Evolutionary conservation across 176 grass and related monocot species (phyloP).

Genomic region (Phragmites australis): DNA sequence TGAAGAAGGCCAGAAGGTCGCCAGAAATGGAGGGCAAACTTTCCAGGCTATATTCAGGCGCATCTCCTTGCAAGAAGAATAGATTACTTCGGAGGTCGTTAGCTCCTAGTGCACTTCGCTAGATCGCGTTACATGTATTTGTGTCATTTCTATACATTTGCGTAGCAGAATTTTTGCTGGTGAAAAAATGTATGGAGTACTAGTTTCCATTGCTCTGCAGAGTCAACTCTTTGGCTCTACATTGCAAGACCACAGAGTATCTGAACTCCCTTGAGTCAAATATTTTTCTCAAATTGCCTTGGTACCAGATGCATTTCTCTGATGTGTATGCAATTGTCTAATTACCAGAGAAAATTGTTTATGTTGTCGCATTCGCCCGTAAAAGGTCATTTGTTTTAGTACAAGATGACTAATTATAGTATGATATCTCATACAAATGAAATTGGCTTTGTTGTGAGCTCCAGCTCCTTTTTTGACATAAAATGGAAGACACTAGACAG

Average conservation of each 20-base stretch:
- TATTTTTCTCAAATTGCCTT: neutral
- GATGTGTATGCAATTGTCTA: neutral
- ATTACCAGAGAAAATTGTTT: neutral
- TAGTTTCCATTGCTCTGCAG: neutral
- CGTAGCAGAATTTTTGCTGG: constrained; percentile 8
- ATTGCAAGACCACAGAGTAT: neutral
- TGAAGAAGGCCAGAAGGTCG: constrained; percentile 89
- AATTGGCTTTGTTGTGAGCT: neutral
- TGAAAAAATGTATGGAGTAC: neutral
- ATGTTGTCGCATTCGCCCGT: neutral
- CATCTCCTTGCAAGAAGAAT: constrained; percentile 56
- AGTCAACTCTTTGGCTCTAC: neutral
- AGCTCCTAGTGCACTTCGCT: neutral
- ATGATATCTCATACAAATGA: neutral
- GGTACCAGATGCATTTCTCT: neutral
- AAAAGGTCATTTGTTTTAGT: neutral
- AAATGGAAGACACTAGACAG: neutral
- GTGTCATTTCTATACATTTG: constrained; percentile 20
- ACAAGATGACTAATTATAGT: neutral
- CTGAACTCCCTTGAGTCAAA: neutral
- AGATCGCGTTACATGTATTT: constrained; percentile 2
- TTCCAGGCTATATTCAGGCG: constrained; percentile 80
- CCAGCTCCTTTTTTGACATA: neutral
- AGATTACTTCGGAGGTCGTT: neutral
- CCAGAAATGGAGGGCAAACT: constrained; percentile 85